Conservation (phyloP, 2,329 filamentous ascomycete species). For the Colletotrichum aenigma region DNA sequence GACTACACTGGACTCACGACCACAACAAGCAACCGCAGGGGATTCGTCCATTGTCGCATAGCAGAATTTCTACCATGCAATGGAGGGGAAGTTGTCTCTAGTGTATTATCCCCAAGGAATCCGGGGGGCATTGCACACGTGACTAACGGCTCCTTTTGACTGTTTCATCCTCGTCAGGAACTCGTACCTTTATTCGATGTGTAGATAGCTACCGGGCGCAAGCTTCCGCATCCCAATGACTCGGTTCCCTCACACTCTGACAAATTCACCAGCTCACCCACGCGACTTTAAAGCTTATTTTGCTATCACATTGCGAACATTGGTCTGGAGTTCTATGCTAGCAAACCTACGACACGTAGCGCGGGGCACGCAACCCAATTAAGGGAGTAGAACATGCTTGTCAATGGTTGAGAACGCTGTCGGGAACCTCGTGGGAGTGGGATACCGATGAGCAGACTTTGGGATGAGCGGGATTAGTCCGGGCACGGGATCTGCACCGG, state of each 20-base stretch:
- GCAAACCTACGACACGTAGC: not conserved
- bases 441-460: not conserved
- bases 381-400: not conserved
- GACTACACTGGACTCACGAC: not conserved
- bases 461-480: not conserved
- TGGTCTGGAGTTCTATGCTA: too few species aligned
- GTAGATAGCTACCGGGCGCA: too few species aligned
- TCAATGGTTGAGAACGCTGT: not conserved
- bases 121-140: not conserved
- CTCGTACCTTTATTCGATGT: not conserved
- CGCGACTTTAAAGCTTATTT: not conserved
- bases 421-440: not conserved
- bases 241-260: not conserved
- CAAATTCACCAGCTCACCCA: not conserved
- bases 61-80: not conserved
- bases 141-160: not conserved
- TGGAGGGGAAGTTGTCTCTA: not conserved
- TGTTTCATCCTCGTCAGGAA: not conserved
- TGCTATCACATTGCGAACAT: accelerated
- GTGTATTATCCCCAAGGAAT: too few species aligned
- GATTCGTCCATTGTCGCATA: not conserved
- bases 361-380: not conserved
- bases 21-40: not conserved
- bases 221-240: not conserved
- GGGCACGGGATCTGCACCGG: not conserved